Base-by-base conservation (phyloP, 2,329 filamentous ascomycete species). In the Phaeosphaeria sp. region DNA sequence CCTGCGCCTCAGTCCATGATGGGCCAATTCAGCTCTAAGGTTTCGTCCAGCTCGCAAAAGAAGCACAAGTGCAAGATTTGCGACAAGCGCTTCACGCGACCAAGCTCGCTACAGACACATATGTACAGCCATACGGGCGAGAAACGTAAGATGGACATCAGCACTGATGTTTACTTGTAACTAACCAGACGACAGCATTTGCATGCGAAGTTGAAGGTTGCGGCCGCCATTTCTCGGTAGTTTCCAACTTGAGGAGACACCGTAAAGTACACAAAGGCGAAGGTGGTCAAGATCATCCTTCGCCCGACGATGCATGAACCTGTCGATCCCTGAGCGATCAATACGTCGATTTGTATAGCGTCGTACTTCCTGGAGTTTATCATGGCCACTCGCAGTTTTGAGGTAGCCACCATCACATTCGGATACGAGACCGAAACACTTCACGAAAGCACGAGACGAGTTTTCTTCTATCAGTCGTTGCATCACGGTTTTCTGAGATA, bases 41-140 rank as follows among this genome's bases (percentile, higher is more conserved):
- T 97, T 52, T 93, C 93, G 0, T 93, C 92, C 18, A 97, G 92
- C 80, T 95, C 94, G 10, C 93, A 97, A 76, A 98, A 98, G 88
- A 98, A 98, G 84, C 95, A 98, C 82, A 97, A 97, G 83, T 98
- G 94, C 86, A 97, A 97, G 81, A 91, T 98, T 59, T 98, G 94
- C 82, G 94, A 97, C 79, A 97, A 98, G 85, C 89, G 94, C 44
- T 98, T 98, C 78, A 97, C 94, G 1, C 87, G 94, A 54, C 94
- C 94, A 1, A 97, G 93, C 74, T 97, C 94, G 15, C 79, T 98
- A 41, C 94, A 97, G 76, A 98, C 94, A 30, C 94, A 98, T 76
- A 97, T 97, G 91, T 97, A 97, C 81, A 97, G 93, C 79, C 94
- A 98, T 75, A 98, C 94, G 55, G 94, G 94, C 75, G 94, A 98